A percentile compares a stretch with the other conserved stretches of the same genome.
These are phyloP conservation scores for Solanum sitiens DNA, from an alignment of 257 asterid species.

Conservation along the genomic window DNA sequence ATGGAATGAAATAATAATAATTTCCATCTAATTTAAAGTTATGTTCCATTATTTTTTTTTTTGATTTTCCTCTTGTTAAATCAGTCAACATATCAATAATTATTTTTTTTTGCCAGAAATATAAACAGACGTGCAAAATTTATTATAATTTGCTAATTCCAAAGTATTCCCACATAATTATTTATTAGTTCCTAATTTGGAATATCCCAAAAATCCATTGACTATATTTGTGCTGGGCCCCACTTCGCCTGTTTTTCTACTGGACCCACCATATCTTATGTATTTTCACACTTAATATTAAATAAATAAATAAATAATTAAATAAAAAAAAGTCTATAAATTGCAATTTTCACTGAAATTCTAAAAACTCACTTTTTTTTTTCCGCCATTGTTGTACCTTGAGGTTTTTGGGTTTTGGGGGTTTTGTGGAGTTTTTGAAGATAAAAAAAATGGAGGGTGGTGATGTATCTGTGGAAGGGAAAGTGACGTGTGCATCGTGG, in stretches of 20 bases:
- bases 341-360: not conserved
- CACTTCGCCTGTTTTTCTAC: not conserved
- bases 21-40: too few relatives aligned
- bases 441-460: constrained; percentile 46
- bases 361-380: not conserved
- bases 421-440: not conserved
- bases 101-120: not conserved
- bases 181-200: not conserved
- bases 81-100: not conserved
- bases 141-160: not conserved
- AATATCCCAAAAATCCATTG: not conserved
- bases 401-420: not conserved
- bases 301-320: not conserved
- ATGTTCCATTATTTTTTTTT: not conserved
- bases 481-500: constrained; percentile 76
- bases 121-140: not conserved
- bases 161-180: not conserved
- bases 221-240: not conserved
- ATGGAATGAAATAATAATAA: too few relatives aligned
- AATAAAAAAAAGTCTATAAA: not conserved
- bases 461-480: constrained; percentile 45
- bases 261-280: not conserved
- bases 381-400: not conserved
- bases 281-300: not conserved
- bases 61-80: not conserved